These are phyloP conservation scores for Mycena amicta DNA, from an alignment of 768 basidiomycete genomes.

Conservation along the genomic window DNA sequence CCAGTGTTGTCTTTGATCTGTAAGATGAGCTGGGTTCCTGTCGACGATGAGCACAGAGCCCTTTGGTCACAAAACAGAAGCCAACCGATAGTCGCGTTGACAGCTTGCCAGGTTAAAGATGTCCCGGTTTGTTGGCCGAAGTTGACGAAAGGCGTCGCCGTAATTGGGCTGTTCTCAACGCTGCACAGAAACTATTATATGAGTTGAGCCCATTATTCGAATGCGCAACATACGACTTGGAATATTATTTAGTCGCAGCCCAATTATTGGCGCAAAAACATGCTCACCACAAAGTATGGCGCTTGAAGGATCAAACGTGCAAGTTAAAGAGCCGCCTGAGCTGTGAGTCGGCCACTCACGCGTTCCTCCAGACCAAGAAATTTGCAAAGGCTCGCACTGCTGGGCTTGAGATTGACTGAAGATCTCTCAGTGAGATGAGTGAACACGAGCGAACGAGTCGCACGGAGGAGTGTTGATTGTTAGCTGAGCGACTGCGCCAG, in stretches of 20 bases:
- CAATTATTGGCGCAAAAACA: not conserved
- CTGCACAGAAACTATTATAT: too few species aligned
- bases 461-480: not conserved
- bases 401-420: not conserved
- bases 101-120: not conserved
- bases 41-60: not conserved
- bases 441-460: not conserved
- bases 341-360: not conserved
- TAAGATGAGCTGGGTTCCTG: not conserved
- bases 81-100: not conserved
- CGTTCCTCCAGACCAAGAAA: not conserved
- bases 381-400: slow-evolving; percentile 1
- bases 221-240: not conserved
- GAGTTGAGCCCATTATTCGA: too few species aligned
- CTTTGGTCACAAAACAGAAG: not conserved
- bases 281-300: not conserved
- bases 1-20: not conserved
- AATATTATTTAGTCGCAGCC: too few species aligned
- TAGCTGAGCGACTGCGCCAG: not conserved
- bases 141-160: not conserved
- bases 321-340: not conserved
- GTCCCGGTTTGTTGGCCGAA: not conserved
- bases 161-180: not conserved
- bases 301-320: not conserved
- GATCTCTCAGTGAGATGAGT: not conserved